Evolutionary conservation across 768 basidiomycete genomes (phyloP).

Genomic region (Lyophyllum atratum): DNA sequence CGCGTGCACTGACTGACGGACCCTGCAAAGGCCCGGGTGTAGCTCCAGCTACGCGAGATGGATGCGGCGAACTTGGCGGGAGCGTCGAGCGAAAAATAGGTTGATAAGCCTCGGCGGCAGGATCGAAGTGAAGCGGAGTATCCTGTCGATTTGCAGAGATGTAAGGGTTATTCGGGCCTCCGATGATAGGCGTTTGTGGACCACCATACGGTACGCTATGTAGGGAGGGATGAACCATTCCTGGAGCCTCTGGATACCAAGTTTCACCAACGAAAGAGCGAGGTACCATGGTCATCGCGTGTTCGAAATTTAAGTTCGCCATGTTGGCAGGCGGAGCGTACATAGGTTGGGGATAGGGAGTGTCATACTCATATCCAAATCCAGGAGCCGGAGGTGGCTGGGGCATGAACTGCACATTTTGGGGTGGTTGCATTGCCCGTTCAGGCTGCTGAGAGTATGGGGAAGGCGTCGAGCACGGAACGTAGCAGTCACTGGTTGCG

Average conservation of each 20-base stretch:
- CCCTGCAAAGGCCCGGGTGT: conserved; percentile 3
- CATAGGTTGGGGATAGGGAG: conserved; percentile 12
- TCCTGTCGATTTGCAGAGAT: conserved; percentile 13
- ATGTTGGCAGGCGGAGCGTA: conserved; percentile 7
- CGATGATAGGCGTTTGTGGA: conserved; percentile 8
- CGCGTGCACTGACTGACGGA: conserved; percentile 1
- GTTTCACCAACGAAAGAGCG: conserved; percentile 7
- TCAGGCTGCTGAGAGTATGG: conserved; percentile 14
- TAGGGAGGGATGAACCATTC: not conserved
- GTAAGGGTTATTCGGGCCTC: conserved; percentile 1
- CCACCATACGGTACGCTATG: conserved; percentile 12
- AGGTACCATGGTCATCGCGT: conserved; percentile 23
- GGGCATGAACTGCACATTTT: conserved; percentile 2
- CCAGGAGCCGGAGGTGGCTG: conserved; percentile 8
- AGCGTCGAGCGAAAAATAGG: not conserved
- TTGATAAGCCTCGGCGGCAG: not conserved
- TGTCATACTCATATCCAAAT: conserved; percentile 19
- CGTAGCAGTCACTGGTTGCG: conserved; percentile 8
- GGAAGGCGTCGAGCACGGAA: conserved; percentile 19
- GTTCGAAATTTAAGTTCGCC: conserved; percentile 28
- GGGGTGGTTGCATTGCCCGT: conserved; percentile 4
- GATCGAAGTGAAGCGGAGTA: conserved; percentile 12
- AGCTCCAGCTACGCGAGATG: not conserved
- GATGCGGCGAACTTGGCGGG: not conserved
- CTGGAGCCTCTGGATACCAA: conserved; percentile 16